Percentiles rank a stretch among this genome's conserved stretches.
phyloP scores from a whole-genome alignment of 768 basidiomycete species.

The Symmetrospora coprosmae region DNA sequence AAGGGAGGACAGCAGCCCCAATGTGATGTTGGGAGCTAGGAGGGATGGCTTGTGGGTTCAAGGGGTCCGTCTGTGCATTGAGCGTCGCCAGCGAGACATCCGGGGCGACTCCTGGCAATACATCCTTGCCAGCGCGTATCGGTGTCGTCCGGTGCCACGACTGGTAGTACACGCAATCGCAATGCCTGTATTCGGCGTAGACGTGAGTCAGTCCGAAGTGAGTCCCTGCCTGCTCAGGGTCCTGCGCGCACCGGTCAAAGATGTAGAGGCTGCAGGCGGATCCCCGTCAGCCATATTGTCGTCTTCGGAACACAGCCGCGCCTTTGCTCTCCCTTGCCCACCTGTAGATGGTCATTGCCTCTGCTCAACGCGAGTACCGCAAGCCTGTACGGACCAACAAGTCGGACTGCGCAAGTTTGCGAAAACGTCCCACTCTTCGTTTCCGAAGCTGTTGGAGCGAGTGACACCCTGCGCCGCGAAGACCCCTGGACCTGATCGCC shows the following conservation, averaged over 20 bases:
- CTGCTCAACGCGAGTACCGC: not conserved
- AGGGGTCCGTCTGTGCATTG: too few relatives aligned
- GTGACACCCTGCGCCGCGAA: too few relatives aligned
- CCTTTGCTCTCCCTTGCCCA: not conserved
- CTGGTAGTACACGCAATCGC: slow-evolving; percentile 84
- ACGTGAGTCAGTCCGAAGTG: not conserved
- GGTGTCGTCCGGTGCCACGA: slow-evolving; percentile 76
- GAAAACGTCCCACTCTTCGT: too few relatives aligned
- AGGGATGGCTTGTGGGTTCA: too few relatives aligned
- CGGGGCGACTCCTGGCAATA: slow-evolving; percentile 63
- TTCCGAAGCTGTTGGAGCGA: too few relatives aligned
- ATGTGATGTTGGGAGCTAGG: too few relatives aligned
- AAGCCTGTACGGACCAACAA: too few relatives aligned
- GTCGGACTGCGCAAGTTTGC: too few relatives aligned
- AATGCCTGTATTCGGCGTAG: slow-evolving; percentile 55
- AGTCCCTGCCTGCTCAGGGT: slow-evolving; percentile 37
- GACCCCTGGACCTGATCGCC: too few relatives aligned
- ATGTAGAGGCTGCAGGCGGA: slow-evolving; percentile 51
- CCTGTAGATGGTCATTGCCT: slow-evolving; percentile 83
- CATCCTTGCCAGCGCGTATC: slow-evolving; percentile 55
- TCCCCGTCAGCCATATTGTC: not conserved
- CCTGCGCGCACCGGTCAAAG: slow-evolving; percentile 50
- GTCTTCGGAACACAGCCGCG: not conserved
- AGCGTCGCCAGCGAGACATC: not conserved
- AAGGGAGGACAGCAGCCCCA: slow-evolving; percentile 55